Evolutionary conservation across 345 rosid genomes (phyloP), one percentile per base, ranked within the genome.

Genomic region (Moringa oleifera): DNA sequence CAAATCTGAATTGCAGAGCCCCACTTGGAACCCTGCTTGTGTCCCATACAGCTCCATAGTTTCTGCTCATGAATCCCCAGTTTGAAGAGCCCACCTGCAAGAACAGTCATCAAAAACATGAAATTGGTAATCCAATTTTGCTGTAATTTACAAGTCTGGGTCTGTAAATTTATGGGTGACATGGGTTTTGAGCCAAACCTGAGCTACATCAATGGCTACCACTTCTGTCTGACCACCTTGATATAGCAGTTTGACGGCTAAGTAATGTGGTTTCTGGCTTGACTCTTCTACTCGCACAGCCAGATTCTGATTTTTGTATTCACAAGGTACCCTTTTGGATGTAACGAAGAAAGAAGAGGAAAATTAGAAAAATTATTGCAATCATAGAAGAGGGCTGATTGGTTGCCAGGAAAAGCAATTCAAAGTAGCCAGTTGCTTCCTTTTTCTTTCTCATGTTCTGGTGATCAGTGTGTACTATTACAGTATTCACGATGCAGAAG

Each of bases 191-290:
- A 16, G 47, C 47, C n/a, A 50, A 16, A 83, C 89, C 72, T 73
- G 74, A 22, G 97, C 96, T 9, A 90, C 80, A 70, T 90, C 97
- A 2, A 90, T 71, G 56, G 68, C 85, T 13, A 94, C 97, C 0
- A 94, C 62, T 61, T 94, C 97, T 0, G 99, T 94, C 72, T 94
- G 97, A 11, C 99, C 99, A 20, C 99, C 99, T 71, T 90, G 97
- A 70, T 86, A 79, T 64, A 90, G 69, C 41, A 90, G 50, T 71
- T 88, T 86, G 8, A 94, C 61, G 18, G 95, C 88, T 68, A 94
- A 65, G 74, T 90, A 86, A 57, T 79, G 19, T 51, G 96, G 87
- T 24, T 94, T 82, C 17, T 73, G 33, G 78, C 96, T 94, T 51
- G 99, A 85, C 74, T 94, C 99, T 77, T 90, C 97, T 0, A 94